Evolutionary conservation across 768 basidiomycete species (phyloP), one percentile per base, ranked within the genome.

Genomic region (Lanmaoa rubissima): DNA sequence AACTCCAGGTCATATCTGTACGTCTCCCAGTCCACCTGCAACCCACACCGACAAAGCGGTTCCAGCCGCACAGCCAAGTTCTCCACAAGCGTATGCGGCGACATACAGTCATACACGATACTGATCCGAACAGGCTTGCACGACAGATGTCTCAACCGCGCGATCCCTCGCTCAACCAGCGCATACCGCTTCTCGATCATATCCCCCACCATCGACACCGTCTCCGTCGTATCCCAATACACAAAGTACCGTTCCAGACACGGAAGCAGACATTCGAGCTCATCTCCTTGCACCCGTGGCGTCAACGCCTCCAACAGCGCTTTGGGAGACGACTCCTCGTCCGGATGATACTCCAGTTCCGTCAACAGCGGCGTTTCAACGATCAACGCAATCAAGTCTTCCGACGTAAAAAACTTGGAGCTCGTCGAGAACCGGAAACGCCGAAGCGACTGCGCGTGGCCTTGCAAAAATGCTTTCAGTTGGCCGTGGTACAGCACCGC

Each of bases 211-310:
- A 55, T 60, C 19, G 54, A 54, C 13, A 68, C 60, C 38, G 68
- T 65, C 59, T 65, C 66, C 19, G 55, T 42, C 51, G 59, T 65
- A 41, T 70, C 68, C 67, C 67, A 68, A 36, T 63, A 60, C 34
- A 68, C 56, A 16, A 43, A 56, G 16, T 65, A 24, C 48, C 63
- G 56, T 19, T 70, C 61, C 43, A 69, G 34, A 36, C 24, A 12
- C 0, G 65, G 60, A 5, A 67, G 60, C 1, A 69, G 38, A 45
- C 67, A 69, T n/a, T 38, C 51, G 14, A 59, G 5, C 7, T 5
- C 47, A 0, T 58, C 63, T 9, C 50, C 57, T 11, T 53, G 39
- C n/a, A 48, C 21, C 1, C 52, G 54, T 5, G 67, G 68, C 43
- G 68, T 69, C 63, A 69, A 26, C 31, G 56, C 60, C n/a, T 54